Base-by-base conservation (phyloP, 1,139 yeast species). In the Kodamaea arcana region DNA sequence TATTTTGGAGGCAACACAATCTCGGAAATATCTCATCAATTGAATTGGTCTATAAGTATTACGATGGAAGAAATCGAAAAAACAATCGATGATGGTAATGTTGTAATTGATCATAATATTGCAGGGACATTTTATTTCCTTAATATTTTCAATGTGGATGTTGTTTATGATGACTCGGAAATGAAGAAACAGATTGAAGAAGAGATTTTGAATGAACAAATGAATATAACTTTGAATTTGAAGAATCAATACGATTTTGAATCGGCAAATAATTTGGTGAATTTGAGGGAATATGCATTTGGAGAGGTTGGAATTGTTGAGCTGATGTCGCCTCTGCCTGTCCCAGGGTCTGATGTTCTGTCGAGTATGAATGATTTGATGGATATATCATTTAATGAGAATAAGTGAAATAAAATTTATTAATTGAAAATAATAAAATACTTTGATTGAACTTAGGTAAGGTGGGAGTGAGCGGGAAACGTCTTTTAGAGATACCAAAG, bases 61-160 rank as follows among this genome's bases (percentile, higher is more conserved):
- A 72, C 90, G 3, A 66, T 65, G 12, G 94, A 85, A 50, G 86
- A 85, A 44, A 56, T 86, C 13, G 78, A 77, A 36, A 63, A 69
- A 39, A 79, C 84, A 16, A 72, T 83, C 24, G 69, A 66, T 6
- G 52, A 59, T 3, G 92, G 88, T 1, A 58, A 59, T 1, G 51
- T 85, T 2, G 78, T 83, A 9, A 67, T 85, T 8, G 95, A 86
- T 55, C 80, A 80, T 42, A 75, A 76, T 38, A 65, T 79, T 4
- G 67, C 76, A 29, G 90, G 90, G 0, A 67, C 78, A 3, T 69
- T 69, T 38, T 69, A 68, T 45, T 68, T 57, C 39, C 43, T 52
- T 23, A 68, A 69, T 39, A 51, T 50, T 33, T 65, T 66, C 37
- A 32, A 27, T 6, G 22, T 11, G 2, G 23, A 21, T 1, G 33